phyloP scores from a whole-genome alignment of 164 flowering plant species.

The Berberis thunbergii region DNA sequence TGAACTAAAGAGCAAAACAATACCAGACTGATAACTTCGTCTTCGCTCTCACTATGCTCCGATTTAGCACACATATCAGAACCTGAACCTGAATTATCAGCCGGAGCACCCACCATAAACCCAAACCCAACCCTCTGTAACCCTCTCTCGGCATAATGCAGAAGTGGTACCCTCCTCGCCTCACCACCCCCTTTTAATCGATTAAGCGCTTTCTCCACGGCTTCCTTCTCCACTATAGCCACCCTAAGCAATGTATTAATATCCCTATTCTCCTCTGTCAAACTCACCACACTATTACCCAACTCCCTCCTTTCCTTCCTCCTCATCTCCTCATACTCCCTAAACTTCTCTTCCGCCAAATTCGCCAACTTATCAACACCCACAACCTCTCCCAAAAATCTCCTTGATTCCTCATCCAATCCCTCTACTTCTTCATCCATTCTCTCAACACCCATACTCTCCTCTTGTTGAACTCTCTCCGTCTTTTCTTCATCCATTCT shows the following conservation, averaged over 20 bases:
- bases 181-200: constrained; percentile 49
- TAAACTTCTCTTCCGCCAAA: constrained; percentile 26
- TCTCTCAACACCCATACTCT: constrained; percentile 6
- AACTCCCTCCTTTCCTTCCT: constrained; percentile 60
- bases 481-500: constrained; percentile 23
- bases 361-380: constrained; percentile 16
- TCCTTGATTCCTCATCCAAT: constrained; percentile 23
- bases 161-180: constrained; percentile 48
- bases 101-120: constrained; percentile 50
- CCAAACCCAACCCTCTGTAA: constrained; percentile 73
- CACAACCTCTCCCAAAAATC: constrained; percentile 11
- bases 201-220: constrained; percentile 48
- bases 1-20: constrained; percentile 8
- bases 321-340: constrained; percentile 28
- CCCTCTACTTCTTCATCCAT: constrained; percentile 5
- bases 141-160: constrained; percentile 61
- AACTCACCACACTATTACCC: constrained; percentile 68
- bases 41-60: constrained; percentile 57
- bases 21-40: constrained; percentile 72
- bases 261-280: constrained; percentile 81
- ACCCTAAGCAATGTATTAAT: constrained; percentile 48
- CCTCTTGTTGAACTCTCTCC: background rate
- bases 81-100: constrained; percentile 20
- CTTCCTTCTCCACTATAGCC: constrained; percentile 71
- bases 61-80: constrained; percentile 29